These are phyloP conservation scores for Scytalidium lignicola DNA, from an alignment of 2,329 filamentous ascomycete species.

Conservation along the genomic window DNA sequence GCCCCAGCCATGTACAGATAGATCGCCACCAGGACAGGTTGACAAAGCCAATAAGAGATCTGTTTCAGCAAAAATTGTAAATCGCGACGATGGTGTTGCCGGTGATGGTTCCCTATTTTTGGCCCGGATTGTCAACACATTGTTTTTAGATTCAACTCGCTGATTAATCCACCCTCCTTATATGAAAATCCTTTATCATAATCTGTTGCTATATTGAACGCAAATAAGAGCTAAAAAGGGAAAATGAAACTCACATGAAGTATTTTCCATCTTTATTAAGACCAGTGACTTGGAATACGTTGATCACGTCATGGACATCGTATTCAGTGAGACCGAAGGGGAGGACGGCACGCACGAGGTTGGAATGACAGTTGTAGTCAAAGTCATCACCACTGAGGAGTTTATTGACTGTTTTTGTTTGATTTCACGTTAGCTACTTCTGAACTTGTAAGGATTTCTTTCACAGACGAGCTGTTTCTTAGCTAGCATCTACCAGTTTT, in stretches of 20 bases:
- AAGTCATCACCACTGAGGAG: slow-evolving; percentile 67
- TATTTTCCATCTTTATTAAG: slow-evolving; percentile 67
- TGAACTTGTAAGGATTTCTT: not conserved
- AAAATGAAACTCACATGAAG: slow-evolving; percentile 53
- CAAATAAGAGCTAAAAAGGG: no score
- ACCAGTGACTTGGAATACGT: slow-evolving; percentile 81
- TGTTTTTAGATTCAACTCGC: slow-evolving; percentile 17
- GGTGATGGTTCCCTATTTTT: slow-evolving; percentile 36
- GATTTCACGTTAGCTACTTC: slow-evolving; percentile 2
- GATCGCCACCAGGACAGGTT: slow-evolving; percentile 75
- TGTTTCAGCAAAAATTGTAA: slow-evolving; percentile 78
- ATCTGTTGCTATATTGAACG: no score
- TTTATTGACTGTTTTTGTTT: slow-evolving; percentile 51
- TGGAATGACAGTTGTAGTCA: slow-evolving; percentile 81
- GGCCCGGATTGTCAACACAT: not conserved
- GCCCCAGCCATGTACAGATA: slow-evolving; percentile 78
- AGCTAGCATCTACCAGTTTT: no score
- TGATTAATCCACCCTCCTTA: no score
- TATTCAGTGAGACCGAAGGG: slow-evolving; percentile 64
- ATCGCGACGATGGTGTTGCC: slow-evolving; percentile 35
- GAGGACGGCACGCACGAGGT: slow-evolving; percentile 67
- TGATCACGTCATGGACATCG: slow-evolving; percentile 81
- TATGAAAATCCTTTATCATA: no score
- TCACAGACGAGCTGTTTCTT: no score
- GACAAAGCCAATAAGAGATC: slow-evolving; percentile 58